Evolutionary conservation across 2,329 filamentous ascomycete genomes (phyloP).

Genomic region (Capronia americana): DNA sequence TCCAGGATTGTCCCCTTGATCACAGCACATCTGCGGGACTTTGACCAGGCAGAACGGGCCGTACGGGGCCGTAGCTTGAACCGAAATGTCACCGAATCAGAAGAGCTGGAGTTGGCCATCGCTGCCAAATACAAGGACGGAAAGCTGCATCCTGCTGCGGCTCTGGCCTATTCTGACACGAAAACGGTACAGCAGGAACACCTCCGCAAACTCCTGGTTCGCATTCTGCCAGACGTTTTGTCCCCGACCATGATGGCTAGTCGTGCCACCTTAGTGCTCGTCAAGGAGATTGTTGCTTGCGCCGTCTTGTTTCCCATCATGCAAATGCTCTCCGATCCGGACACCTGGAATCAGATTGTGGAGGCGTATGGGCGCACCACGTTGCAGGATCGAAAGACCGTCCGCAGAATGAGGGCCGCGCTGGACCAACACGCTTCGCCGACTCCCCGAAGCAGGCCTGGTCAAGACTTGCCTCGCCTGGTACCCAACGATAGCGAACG

Average conservation of each 20-base stretch:
- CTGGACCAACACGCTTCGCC: constrained; percentile 92
- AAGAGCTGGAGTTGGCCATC: constrained; percentile 93
- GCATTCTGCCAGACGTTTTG: constrained; percentile 75
- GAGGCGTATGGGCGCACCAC: constrained; percentile 85
- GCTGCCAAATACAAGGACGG: constrained; percentile 92
- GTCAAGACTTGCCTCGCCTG: constrained; percentile 79
- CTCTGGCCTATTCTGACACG: constrained; percentile 80
- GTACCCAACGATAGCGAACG: constrained; percentile 82
- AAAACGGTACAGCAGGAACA: constrained; percentile 88
- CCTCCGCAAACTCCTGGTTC: constrained; percentile 74
- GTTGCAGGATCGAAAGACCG: constrained; percentile 93
- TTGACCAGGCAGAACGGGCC: constrained; percentile 84
- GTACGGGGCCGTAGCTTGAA: constrained; percentile 88
- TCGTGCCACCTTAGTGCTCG: constrained; percentile 76
- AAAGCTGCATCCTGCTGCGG: constrained; percentile 84
- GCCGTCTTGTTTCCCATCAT: constrained; percentile 85
- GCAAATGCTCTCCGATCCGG: constrained; percentile 82
- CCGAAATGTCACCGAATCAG: constrained; percentile 89
- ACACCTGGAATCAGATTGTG: constrained; percentile 97
- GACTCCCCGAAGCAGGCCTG: constrained; percentile 68
- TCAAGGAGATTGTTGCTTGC: constrained; percentile 90
- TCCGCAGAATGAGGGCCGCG: constrained; percentile 87
- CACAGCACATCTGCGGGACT: constrained; percentile 86
- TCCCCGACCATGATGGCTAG: constrained; percentile 77
- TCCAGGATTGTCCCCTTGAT: constrained; percentile 85